Evolutionary conservation across 805 yeast genomes (phyloP), one percentile per base, ranked within the genome.

Genomic region (Wickerhamiella brachini): DNA sequence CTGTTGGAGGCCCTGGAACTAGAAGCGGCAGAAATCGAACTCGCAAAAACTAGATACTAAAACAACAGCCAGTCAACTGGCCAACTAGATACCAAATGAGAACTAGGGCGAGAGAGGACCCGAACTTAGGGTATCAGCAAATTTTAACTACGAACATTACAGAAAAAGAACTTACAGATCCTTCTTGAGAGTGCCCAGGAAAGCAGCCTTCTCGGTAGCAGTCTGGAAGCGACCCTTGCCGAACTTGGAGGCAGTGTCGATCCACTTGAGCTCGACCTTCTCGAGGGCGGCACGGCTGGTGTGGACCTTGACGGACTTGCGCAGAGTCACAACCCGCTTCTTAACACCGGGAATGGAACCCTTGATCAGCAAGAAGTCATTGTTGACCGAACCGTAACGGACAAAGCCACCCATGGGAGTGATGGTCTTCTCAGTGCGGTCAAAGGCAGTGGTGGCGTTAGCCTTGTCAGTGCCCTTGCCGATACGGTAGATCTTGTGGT

Each of bases 141-240:
- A 20, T 37, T 44, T 17, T 15, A 26, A 6, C 34, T 34, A 22
- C 23, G 13, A 6, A 37, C 13, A 4, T 15, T 26, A 7, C 18
- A 23, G 15, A 15, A 47, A 7, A 12, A 23, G 15, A 15, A 47
- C 37, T 58, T 64, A 60, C 72, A 86, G 81, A 76, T 89, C 97
- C 83, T 86, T 89, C 95, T 93, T 93, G 74, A 93, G 84, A 71
- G 98, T 90, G 80, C 99, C 99, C 80, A 89, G 69, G 90, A 93
- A 93, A 72, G 98, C 95, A 72, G 83, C 88, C 89, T 94, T 94
- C 83, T 93, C 99, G 75, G 97, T 97, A 69, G 97, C 95, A 71
- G 99, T 93, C 81, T 93, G 99, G 97, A 93, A 93, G 84, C 98
- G 93, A 82, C 98, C 98, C 87, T 93, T 94, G 85, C 99, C 99